Percentiles rank a stretch among this genome's conserved stretches.
phyloP scores from a whole-genome alignment of 805 yeast genomes.

The Saturnispora sekii region DNA sequence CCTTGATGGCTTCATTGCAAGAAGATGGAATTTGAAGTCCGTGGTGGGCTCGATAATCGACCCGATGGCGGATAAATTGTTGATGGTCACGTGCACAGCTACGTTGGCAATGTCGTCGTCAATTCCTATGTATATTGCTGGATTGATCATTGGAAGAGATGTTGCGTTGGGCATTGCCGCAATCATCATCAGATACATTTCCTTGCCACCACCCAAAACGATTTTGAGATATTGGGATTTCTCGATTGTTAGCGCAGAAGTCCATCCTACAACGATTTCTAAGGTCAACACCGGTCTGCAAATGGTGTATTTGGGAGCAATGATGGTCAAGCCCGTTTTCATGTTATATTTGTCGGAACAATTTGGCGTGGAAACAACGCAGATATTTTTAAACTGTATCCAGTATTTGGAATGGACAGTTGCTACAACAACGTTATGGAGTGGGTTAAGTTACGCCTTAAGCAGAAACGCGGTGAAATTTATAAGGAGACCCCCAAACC shows the following conservation, averaged over 20 bases:
- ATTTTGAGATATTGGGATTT: conserved; percentile 68
- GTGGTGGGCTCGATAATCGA: conserved; percentile 86
- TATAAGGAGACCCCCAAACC: conserved; percentile 3
- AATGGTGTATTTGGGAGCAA: conserved; percentile 73
- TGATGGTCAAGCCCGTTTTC: conserved; percentile 47
- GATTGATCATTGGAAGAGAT: conserved; percentile 77
- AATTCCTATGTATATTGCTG: conserved; percentile 64
- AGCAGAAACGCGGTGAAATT: conserved; percentile 57
- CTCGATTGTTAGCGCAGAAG: conserved; percentile 72
- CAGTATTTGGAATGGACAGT: conserved; percentile 42
- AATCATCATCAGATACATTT: conserved; percentile 55
- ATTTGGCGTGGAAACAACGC: conserved; percentile 18
- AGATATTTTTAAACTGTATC: conserved; percentile 17
- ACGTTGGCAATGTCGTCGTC: conserved; percentile 58
- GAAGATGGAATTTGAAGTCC: conserved; percentile 65
- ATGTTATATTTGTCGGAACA: conserved; percentile 26
- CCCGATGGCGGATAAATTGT: conserved; percentile 88
- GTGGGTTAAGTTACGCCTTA: conserved; percentile 72
- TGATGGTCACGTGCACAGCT: conserved; percentile 79
- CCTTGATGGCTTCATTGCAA: conserved; percentile 85
- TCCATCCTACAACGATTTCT: conserved; percentile 77
- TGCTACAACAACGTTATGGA: conserved; percentile 60
- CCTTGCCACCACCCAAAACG: conserved; percentile 71
- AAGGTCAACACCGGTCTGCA: conserved; percentile 88
- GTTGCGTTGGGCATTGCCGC: conserved; percentile 63